These are phyloP conservation scores for Physcomitrium patens DNA, from an alignment of 225 moss, liverwort and hornwort species.

Conservation along the genomic window DNA sequence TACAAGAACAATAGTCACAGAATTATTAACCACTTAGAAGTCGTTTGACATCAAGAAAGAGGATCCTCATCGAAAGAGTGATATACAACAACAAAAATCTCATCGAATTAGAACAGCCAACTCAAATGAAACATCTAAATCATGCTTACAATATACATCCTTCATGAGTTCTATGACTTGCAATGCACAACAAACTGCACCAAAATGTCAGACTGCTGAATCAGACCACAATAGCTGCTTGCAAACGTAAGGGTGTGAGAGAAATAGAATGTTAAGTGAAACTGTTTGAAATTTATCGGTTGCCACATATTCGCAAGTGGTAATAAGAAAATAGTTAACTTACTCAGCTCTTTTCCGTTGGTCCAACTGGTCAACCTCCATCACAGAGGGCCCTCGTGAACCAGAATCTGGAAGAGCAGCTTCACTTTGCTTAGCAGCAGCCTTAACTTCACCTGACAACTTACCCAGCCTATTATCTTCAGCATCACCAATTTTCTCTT, in stretches of 20 bases:
- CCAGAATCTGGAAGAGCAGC: constrained; percentile 37
- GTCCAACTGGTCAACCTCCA: constrained; percentile 46
- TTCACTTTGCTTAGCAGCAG: constrained; percentile 54
- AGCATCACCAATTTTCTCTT: constrained; percentile 29
- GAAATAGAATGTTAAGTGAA: background rate
- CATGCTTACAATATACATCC: constrained; percentile 6
- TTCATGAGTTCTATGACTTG: constrained; percentile 4
- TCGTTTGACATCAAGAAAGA: background rate
- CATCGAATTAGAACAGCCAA: constrained; percentile 16
- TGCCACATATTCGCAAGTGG: background rate
- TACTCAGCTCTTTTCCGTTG: constrained; percentile 52
- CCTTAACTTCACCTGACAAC: constrained; percentile 66
- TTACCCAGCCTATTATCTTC: constrained; percentile 45
- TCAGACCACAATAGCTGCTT: background rate
- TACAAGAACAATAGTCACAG: constrained; percentile 19
- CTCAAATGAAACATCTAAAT: background rate
- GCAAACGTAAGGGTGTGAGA: background rate
- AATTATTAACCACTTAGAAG: background rate
- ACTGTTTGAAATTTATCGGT: background rate
- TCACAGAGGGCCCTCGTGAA: constrained; percentile 26
- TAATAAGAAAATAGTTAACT: background rate
- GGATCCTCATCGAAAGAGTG: background rate
- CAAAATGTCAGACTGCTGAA: background rate
- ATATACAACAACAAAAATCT: constrained; percentile 2
- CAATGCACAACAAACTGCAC: background rate